Conservation (phyloP, 2,329 filamentous ascomycete genomes). For the Malbranchea zuffiana region DNA sequence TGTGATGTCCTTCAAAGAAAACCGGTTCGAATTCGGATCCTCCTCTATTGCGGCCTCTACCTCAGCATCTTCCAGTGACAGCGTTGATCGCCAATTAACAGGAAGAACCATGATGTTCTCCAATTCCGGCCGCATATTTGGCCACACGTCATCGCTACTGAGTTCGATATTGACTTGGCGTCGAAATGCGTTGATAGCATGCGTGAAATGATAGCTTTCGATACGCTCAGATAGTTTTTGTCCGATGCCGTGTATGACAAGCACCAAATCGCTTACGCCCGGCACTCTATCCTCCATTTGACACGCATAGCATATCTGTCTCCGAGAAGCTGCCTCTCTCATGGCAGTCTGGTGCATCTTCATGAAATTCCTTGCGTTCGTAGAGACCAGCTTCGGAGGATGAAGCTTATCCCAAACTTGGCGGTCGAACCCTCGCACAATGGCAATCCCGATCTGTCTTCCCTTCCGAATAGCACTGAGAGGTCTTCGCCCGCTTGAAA, state of each 20-base stretch:
- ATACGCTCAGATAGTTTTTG: constrained; percentile 92
- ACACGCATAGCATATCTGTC: constrained; percentile 45
- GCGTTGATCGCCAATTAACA: constrained; percentile 81
- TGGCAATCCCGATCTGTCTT: constrained; percentile 67
- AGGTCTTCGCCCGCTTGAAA: constrained; percentile 71
- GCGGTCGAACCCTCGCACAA: constrained; percentile 82
- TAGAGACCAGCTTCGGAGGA: constrained; percentile 37
- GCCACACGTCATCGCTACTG: constrained; percentile 59
- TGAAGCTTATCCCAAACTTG: constrained; percentile 65
- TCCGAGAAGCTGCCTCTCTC: constrained; percentile 16
- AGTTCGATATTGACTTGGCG: constrained; percentile 78
- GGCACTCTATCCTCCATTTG: constrained; percentile 51
- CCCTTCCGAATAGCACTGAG: constrained; percentile 77
- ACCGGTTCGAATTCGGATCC: constrained; percentile 50
- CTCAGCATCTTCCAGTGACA: constrained; percentile 76
- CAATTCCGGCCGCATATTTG: constrained; percentile 62
- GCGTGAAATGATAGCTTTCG: constrained; percentile 94
- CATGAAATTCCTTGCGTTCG: constrained; percentile 34
- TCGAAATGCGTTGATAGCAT: constrained; percentile 84
- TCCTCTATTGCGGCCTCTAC: constrained; percentile 42
- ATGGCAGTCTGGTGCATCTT: constrained; percentile 29
- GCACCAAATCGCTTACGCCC: constrained; percentile 72
- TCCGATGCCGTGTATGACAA: constrained; percentile 91
- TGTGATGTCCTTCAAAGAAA: constrained; percentile 76
- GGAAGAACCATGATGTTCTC: constrained; percentile 90